These are phyloP conservation scores for Pythium pectinolyticum DNA, from an alignment of 352 stramenopile genomes.

Conservation along the genomic window DNA sequence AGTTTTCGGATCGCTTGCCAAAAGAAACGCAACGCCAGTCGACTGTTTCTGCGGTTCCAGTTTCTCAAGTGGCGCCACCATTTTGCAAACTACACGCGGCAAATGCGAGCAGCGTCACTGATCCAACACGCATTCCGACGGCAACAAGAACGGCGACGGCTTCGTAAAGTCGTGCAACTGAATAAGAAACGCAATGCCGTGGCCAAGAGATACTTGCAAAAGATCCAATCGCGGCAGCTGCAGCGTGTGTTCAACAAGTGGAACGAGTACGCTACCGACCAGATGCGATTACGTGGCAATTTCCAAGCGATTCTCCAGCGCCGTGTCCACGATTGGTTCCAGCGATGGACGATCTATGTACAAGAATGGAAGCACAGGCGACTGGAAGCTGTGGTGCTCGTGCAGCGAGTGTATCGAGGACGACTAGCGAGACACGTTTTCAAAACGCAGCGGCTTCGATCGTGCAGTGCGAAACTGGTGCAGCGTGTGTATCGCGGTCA, in stretches of 20 bases:
- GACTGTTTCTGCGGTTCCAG: conserved; percentile 66
- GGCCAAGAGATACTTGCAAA: conserved; percentile 55
- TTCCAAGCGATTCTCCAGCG: conserved; percentile 46
- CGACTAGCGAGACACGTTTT: conserved; percentile 53
- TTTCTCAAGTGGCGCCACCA: conserved; percentile 59
- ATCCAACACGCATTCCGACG: conserved; percentile 43
- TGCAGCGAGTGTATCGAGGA: conserved; percentile 69
- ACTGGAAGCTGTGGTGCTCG: conserved; percentile 34
- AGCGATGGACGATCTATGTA: conserved; percentile 45
- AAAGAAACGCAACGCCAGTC: conserved; percentile 47
- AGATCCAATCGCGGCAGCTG: conserved; percentile 47
- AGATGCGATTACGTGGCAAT: conserved; percentile 46
- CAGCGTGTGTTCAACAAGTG: conserved; percentile 63
- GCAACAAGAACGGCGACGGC: conserved; percentile 18
- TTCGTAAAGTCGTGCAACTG: conserved; percentile 44
- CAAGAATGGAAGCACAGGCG: conserved; percentile 29
- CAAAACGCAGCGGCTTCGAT: conserved; percentile 31
- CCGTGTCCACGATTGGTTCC: conserved; percentile 47
- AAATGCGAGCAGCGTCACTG: conserved; percentile 27
- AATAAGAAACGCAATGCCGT: conserved; percentile 50
- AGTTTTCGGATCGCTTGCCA: conserved; percentile 30
- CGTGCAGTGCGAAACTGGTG: conserved; percentile 36
- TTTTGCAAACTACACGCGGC: conserved; percentile 30
- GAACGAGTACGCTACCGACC: conserved; percentile 34
- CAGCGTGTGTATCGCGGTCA: conserved; percentile 60